Evolutionary conservation across 352 stramenopile genomes (phyloP), one percentile per base, ranked within the genome.

Genomic region (Phytophthora agathidicida): DNA sequence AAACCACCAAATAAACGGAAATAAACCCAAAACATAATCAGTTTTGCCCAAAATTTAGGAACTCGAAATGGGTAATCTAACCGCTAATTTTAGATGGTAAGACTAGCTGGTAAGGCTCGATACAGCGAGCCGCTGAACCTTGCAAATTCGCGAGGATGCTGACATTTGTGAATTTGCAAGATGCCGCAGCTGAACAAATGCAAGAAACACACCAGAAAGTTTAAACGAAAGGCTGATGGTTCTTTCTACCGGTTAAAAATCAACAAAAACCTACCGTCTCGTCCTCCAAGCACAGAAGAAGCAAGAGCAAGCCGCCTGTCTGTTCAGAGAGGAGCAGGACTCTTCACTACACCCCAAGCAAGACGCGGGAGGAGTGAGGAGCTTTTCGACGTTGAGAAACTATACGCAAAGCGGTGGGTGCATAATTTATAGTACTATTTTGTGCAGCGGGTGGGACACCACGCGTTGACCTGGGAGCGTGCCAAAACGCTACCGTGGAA

Each of bases 371-470:
- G 28, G 3, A 13, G 22, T 6, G n/a, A 28, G 19, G 28, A 28
- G 17, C 43, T 20, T 48, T n/a, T 17, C 14, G 13, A 42, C 0
- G 36, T 60, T 0, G 27, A 44, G 13, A 5, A 22, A 3, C 3
- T 60, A 14, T 45, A 44, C 16, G 37, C 50, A 3, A 60, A 60
- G 31, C 20, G 27, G 3, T 43, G 38, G 39, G 42, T 60, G 2
- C 44, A 60, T 22, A 24, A 33, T 0, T 7, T 41, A 3, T 20
- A 41, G 10, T 60, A 51, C 38, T 51, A 60, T 6, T 14, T 60
- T 3, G 31, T 51, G 7, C 50, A 60, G 11, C 51, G 50, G 38
- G 24, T 36, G 9, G 39, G 31, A 1, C 37, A 50, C 19, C 27
- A 13, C 1, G 50, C 50, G 7, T 20, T 60, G 3, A 51, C 39